Evolutionary conservation across 164 flowering plant genomes (phyloP).

Genomic region (Vitis riparia): DNA sequence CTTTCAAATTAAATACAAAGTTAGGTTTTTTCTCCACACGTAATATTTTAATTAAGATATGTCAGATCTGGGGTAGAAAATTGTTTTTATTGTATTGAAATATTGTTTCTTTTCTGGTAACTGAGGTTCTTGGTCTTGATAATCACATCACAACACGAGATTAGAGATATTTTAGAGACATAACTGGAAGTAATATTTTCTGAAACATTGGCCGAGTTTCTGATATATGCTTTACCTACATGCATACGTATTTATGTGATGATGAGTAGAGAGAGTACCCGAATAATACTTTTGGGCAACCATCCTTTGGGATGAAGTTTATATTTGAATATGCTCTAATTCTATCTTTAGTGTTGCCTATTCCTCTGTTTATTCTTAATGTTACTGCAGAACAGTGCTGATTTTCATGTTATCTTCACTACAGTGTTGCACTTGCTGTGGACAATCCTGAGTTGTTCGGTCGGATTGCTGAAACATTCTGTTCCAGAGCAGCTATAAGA

Average conservation of each 20-base stretch:
- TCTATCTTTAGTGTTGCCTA: background rate
- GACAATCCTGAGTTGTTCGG: slow-evolving; percentile 74
- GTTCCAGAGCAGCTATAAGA: slow-evolving; percentile 42
- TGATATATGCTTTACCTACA: too few species aligned
- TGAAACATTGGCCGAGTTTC: too few species aligned
- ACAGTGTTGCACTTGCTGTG: slow-evolving; percentile 83
- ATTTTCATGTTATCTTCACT: slow-evolving; percentile 14
- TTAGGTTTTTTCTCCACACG: too few species aligned
- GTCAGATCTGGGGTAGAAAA: background rate
- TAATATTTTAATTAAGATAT: too few species aligned
- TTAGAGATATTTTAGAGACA: background rate
- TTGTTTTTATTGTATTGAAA: background rate
- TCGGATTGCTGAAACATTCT: slow-evolving; percentile 53
- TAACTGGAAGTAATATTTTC: background rate
- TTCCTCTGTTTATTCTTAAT: background rate
- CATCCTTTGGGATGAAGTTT: background rate
- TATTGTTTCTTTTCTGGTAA: background rate
- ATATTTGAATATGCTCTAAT: background rate
- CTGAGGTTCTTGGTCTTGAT: background rate
- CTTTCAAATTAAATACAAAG: too few species aligned
- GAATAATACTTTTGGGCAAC: background rate
- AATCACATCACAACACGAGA: background rate
- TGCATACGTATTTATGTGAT: too few species aligned
- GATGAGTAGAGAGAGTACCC: too few species aligned
- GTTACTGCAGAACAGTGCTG: slow-evolving; percentile 1